Evolutionary conservation across 2,329 filamentous ascomycete genomes (phyloP), one percentile per base, ranked within the genome.

Genomic region (Laburnicola sp.): DNA sequence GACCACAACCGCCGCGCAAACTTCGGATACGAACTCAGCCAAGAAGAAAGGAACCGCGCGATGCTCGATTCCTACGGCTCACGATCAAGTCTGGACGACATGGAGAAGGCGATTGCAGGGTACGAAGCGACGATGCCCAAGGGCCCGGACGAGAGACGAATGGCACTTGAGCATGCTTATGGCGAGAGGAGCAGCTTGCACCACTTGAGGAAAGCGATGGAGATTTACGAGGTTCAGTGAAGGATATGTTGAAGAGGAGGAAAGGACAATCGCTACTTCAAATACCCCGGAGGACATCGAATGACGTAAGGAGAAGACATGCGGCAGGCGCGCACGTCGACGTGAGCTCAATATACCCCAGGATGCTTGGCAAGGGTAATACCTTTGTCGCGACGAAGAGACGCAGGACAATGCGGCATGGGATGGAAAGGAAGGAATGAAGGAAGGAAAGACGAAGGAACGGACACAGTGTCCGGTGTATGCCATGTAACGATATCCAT

Each of bases 121-220:
- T 44, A 69, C n/a, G 60, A 64, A 26, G 51, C 55, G 4, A 37
- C 50, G 57, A 73, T 53, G 58, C 43, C 51, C 25, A 72, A 43
- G 57, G 60, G 52, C 22, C 48, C 71, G 2, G 63, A 72, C 1
- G 69, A 71, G 25, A 69, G 62, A 45, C 75, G 76, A 47, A 64
- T 64, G 40, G 61, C 68, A 4, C 56, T 78, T n/a, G 74, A 78
- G 70, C 74, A 78, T 31, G 75, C 76, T 2, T 79, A 78, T 47
- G 76, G 76, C 9, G 73, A 74, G 45, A 74, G 76, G 54, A 70
- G 68, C 9, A 76, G 70, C 39, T 50, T 78, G 40, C 63, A 72
- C 23, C 75, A 78, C 60, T 58, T 79, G n/a, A 66, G 77, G 55
- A 66, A 74, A 32, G 76, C 76, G 11, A 64, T 78, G 61, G 67